Conservation (phyloP, 768 basidiomycete genomes). For the Boletus rufocinnamomeus region DNA sequence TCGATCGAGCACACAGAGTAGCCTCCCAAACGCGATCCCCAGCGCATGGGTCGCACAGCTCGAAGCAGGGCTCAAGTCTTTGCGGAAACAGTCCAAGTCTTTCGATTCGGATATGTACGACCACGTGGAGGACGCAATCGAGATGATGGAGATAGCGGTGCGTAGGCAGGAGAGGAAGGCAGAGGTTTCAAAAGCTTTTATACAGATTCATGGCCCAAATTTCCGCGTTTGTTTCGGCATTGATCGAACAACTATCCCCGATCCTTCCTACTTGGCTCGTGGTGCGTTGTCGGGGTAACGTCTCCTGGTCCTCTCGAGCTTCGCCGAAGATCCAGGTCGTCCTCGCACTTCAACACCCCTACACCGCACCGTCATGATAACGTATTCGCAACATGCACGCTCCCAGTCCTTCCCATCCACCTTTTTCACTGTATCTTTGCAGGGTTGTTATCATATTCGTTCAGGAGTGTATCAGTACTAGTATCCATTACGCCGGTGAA, state of each 20-base stretch:
- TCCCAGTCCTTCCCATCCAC: slow-evolving; percentile 5
- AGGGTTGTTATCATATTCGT: slow-evolving; percentile 3
- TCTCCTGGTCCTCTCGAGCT: slow-evolving; percentile 24
- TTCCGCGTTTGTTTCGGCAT: slow-evolving; percentile 17
- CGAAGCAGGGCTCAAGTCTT: slow-evolving; percentile 47
- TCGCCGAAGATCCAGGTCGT: slow-evolving; percentile 29
- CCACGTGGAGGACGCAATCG: slow-evolving; percentile 59
- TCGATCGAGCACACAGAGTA: slow-evolving; percentile 10
- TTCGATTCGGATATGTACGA: slow-evolving; percentile 58
- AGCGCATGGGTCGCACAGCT: slow-evolving; percentile 40
- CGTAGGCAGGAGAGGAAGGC: slow-evolving; percentile 55
- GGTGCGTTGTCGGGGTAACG: slow-evolving; percentile 12
- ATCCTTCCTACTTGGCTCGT: slow-evolving; percentile 30
- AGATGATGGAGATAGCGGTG: slow-evolving; percentile 49
- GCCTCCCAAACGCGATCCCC: background rate
- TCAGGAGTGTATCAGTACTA: slow-evolving; percentile 20
- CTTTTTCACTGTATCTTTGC: slow-evolving; percentile 13
- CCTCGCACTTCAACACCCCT: slow-evolving; percentile 20
- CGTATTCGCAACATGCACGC: slow-evolving; percentile 10
- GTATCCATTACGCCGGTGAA: slow-evolving; percentile 7
- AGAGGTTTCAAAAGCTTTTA: slow-evolving; percentile 36
- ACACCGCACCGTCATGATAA: background rate
- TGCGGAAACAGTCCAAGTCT: slow-evolving; percentile 43
- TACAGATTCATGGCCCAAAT: slow-evolving; percentile 19
- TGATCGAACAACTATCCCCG: slow-evolving; percentile 26